Conservation (phyloP, 2,329 filamentous ascomycete species). For the Meredithiella fracta region DNA sequence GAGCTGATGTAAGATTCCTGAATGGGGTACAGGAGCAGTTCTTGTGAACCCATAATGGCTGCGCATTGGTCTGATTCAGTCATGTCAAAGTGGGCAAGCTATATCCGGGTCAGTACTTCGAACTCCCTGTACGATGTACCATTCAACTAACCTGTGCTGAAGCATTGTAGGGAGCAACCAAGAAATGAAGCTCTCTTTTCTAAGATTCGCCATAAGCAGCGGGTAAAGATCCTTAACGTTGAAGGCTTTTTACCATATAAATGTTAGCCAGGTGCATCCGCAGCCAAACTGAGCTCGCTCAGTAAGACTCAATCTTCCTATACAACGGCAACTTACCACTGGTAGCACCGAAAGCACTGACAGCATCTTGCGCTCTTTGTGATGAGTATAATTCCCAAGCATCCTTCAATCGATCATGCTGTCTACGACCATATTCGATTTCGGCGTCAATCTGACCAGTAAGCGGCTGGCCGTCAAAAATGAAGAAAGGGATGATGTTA, state of each 20-base stretch:
- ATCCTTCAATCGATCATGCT: conserved; percentile 53
- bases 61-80: conserved; percentile 50
- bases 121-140: conserved; percentile 29
- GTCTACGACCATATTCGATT: conserved; percentile 45
- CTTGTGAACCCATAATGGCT: conserved; percentile 68
- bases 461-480: conserved; percentile 79
- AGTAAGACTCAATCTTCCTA: background rate
- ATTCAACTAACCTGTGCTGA: conserved; percentile 68
- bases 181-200: conserved; percentile 52
- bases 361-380: conserved; percentile 62
- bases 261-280: too few species aligned
- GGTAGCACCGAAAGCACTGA: conserved; percentile 64
- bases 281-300: background rate
- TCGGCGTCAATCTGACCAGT: conserved; percentile 57
- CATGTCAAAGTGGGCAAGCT: conserved; percentile 67
- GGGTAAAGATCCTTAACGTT: conserved; percentile 57
- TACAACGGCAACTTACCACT: conserved; percentile 41
- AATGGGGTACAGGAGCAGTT: conserved; percentile 72
- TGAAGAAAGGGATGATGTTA: conserved; percentile 64
- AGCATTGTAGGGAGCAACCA: conserved; percentile 76
- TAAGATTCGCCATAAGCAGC: conserved; percentile 58
- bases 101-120: conserved; percentile 12
- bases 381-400: conserved; percentile 82
- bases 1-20: conserved; percentile 52
- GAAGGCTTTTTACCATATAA: conserved; percentile 31